Percentiles rank a stretch among this genome's conserved stretches.
phyloP scores from a whole-genome alignment of 495 filamentous ascomycete genomes.

The Rostrohypoxylon terebratum region DNA sequence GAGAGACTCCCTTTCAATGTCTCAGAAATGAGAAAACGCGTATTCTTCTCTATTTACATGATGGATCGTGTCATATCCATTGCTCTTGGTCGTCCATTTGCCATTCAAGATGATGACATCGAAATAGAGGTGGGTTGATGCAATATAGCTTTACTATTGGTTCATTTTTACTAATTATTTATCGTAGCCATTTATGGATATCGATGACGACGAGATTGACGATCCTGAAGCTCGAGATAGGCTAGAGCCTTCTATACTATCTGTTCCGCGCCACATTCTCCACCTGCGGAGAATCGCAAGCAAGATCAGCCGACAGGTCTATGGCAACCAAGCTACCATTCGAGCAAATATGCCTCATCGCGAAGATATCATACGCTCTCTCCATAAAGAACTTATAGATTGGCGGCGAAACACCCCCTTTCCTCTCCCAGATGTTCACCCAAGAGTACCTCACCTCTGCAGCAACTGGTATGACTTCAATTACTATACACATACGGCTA shows the following conservation, averaged over 20 bases:
- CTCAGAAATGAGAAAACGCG: conserved; percentile 52
- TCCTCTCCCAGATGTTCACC: conserved; percentile 53
- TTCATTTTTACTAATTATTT: conserved; percentile 7
- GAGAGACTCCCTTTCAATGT: conserved; percentile 43
- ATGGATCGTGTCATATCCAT: conserved; percentile 59
- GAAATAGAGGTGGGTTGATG: conserved; percentile 48
- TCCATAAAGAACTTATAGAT: conserved; percentile 53
- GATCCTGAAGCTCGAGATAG: background rate
- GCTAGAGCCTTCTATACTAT: conserved; percentile 47
- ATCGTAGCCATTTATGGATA: background rate
- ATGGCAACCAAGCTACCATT: conserved; percentile 36
- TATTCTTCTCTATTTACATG: conserved; percentile 60
- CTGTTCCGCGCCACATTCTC: conserved; percentile 56
- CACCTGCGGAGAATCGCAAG: conserved; percentile 53
- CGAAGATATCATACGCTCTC: conserved; percentile 44
- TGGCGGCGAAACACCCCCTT: conserved; percentile 59
- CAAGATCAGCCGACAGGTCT: conserved; percentile 50
- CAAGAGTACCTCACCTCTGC: conserved; percentile 54
- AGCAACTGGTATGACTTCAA: conserved; percentile 59
- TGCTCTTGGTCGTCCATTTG: conserved; percentile 56
- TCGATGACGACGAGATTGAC: background rate
- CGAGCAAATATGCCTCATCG: conserved; percentile 37
- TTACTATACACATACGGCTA: conserved; percentile 55
- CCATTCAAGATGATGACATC: conserved; percentile 57
- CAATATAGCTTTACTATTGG: background rate